A percentile compares a stretch with the other conserved stretches of the same genome.
Evolutionary conservation across 2,329 filamentous ascomycete species (phyloP).

Genomic region (Claviceps arundinis): DNA sequence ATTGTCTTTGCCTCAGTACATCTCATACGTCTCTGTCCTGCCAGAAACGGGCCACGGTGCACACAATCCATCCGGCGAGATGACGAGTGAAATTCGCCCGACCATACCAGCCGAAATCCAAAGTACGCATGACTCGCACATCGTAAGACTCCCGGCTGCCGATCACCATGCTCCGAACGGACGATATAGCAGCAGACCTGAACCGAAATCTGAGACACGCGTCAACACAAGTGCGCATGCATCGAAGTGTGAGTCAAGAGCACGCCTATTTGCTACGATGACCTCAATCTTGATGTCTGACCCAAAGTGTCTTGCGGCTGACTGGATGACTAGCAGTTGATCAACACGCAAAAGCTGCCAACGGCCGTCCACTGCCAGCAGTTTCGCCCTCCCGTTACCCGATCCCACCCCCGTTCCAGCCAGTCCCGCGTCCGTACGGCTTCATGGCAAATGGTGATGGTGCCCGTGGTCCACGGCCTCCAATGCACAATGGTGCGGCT

Average conservation of each 20-base stretch:
- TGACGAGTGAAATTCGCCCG: background rate
- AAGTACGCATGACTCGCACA: background rate
- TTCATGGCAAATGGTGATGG: conserved; percentile 21
- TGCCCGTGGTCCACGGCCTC: conserved; percentile 18
- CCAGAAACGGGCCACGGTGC: background rate
- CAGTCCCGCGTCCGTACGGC: conserved; percentile 18
- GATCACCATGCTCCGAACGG: background rate
- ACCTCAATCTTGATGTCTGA: background rate
- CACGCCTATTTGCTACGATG: background rate
- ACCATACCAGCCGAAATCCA: background rate
- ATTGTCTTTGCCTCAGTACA: background rate
- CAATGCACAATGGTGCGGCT: conserved; percentile 20
- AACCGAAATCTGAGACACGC: conserved; percentile 5
- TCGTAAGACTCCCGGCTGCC: conserved; percentile 1
- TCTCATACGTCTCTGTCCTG: background rate
- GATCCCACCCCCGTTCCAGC: conserved; percentile 30
- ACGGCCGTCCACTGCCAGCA: conserved; percentile 17
- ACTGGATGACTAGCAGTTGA: conserved; percentile 6
- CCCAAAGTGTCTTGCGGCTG: conserved; percentile 1
- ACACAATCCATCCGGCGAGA: background rate
- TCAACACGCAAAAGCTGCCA: conserved; percentile 8
- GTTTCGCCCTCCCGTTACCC: conserved; percentile 25
- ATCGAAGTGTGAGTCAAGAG: conserved; percentile 4
- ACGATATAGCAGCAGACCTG: background rate
- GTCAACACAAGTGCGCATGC: background rate